phyloP scores from a whole-genome alignment of 176 grass and related monocot genomes.

The Chrysopogon serrulatus region DNA sequence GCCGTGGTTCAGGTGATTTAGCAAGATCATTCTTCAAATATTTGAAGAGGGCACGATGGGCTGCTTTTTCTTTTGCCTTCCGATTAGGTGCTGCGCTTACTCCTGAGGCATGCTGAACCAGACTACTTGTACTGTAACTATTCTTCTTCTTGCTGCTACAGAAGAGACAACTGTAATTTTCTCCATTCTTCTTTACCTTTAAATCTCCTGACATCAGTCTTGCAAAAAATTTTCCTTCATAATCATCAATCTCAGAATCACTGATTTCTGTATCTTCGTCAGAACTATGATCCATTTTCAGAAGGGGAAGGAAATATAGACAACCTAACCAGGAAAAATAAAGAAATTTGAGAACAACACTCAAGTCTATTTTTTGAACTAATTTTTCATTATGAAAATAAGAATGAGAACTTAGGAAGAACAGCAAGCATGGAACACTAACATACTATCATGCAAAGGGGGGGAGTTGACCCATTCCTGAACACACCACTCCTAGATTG shows the following conservation, averaged over 20 bases:
- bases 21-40: slow-evolving; percentile 45
- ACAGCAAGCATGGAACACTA: neutral
- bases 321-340: neutral
- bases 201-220: slow-evolving; percentile 43
- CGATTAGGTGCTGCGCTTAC: slow-evolving; percentile 62
- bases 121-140: slow-evolving; percentile 48
- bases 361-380: neutral
- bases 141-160: slow-evolving; percentile 72
- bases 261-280: slow-evolving; percentile 58
- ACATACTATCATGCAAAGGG: neutral
- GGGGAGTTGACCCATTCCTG: neutral
- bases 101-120: slow-evolving; percentile 77
- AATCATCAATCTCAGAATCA: slow-evolving; percentile 78
- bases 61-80: slow-evolving; percentile 61
- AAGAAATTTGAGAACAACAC: neutral
- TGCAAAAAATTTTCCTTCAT: slow-evolving; percentile 44
- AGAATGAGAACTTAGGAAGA: neutral
- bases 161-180: slow-evolving; percentile 66
- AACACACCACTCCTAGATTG: neutral
- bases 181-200: slow-evolving; percentile 37
- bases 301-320: neutral
- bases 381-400: neutral
- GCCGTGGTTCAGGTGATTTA: neutral
- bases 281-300: slow-evolving; percentile 54
- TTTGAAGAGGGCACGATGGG: slow-evolving; percentile 64